Conservation (phyloP, 768 basidiomycete species). For the Boletus subcaerulescens region DNA sequence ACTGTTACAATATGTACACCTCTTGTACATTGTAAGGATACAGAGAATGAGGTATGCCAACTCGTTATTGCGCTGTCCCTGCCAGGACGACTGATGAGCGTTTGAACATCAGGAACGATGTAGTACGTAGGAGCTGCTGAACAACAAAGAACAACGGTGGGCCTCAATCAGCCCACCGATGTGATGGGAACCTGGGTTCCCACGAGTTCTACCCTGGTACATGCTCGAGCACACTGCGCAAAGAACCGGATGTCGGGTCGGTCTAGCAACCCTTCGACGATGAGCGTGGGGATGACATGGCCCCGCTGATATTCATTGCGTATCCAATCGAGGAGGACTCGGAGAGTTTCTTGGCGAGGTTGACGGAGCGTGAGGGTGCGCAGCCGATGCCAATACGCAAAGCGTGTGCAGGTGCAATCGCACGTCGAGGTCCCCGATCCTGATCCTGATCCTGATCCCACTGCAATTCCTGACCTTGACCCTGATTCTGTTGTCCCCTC, state of each 20-base stretch:
- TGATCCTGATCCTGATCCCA: not conserved
- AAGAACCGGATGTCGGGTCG: slow-evolving; percentile 17
- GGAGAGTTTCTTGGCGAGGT: slow-evolving; percentile 21
- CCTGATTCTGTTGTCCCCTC: not conserved
- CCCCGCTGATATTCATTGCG: slow-evolving; percentile 9
- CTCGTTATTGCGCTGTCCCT: not conserved
- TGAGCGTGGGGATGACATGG: slow-evolving; percentile 9
- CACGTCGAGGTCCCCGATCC: not conserved
- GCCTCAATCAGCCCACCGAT: not conserved
- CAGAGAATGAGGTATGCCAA: not conserved
- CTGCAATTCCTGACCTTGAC: not conserved
- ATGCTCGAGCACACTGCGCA: slow-evolving; percentile 5
- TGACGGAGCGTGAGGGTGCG: slow-evolving; percentile 21
- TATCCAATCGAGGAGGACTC: slow-evolving; percentile 22
- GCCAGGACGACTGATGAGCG: not conserved
- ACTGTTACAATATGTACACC: slow-evolving; percentile 7
- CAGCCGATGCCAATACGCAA: slow-evolving; percentile 18
- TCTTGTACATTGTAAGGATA: not conserved
- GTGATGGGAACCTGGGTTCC: not conserved
- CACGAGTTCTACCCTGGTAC: slow-evolving; percentile 18
- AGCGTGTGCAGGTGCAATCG: slow-evolving; percentile 4
- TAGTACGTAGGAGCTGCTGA: not conserved
- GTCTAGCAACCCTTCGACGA: slow-evolving; percentile 19
- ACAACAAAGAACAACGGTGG: not conserved
- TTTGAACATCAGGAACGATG: not conserved